Evolutionary conservation across 2,329 filamentous ascomycete genomes (phyloP), one percentile per base, ranked within the genome.

Genomic region (Alternaria longipes): DNA sequence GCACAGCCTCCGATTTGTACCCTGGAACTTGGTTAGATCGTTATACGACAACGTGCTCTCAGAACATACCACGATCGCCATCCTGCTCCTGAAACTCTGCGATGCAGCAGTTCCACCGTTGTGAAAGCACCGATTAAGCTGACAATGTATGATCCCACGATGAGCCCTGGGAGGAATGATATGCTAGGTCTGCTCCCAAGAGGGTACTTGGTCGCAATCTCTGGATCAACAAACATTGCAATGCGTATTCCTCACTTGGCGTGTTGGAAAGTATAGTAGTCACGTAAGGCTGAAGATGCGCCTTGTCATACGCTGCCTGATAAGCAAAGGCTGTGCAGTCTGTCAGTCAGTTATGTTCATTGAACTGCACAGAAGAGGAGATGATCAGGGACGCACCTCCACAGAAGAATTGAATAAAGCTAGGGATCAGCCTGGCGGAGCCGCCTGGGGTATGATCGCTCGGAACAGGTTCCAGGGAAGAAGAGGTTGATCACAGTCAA

Each of bases 31-130:
- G 1, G 47, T 66, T 40, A 68, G 54, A 40, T 6, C 45, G 32
- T 70, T 4, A 8, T 34, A 24, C 34, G 20, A 16, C 3, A 77
- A 71, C 38, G 68, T 68, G 4, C 60, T 38, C 69, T 63, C 52
- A 72, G 76, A 53, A 65, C 65, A 41, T 65, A 77, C 75, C 67
- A 74, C 57, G 68, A 68, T 41, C 74, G 66, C 74, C 73, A 77
- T 42, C 74, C 74, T 45, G 62, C 62, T 55, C 85, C 85, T 2
- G 90, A 88, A 1, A 90, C 93, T 67, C 91, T 84, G 60, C 91
- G 84, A 74, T 95, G 91, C 53, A 97, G 87, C 60, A 97, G 81
- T 77, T 97, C 93, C 32, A 97, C 83, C 0, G 93, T 94, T 4
- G 92, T 92, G 52, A 88, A 85, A 50, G 91, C 90, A 63, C 93